A percentile compares a stretch with the other conserved stretches of the same genome.
Evolutionary conservation across 352 stramenopile species (phyloP).

Genomic region (Phytophthora fragariae): DNA sequence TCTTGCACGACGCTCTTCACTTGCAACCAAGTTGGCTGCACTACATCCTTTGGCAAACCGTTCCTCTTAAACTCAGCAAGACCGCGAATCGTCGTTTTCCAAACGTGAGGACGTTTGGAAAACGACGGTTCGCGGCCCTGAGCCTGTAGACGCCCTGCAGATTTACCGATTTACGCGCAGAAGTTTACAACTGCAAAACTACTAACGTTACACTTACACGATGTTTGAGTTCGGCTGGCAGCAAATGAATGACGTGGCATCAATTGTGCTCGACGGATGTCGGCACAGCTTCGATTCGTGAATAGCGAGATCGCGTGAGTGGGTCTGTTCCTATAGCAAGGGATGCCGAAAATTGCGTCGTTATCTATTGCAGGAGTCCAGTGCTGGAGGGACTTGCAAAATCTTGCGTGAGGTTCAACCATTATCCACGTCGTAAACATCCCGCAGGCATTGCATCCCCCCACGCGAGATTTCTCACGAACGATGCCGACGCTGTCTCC

Average conservation of each 20-base stretch:
- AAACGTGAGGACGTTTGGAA: background rate
- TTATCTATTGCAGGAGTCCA: background rate
- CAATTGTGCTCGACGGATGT: too few species aligned
- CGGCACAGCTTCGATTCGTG: background rate
- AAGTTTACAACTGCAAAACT: too few species aligned
- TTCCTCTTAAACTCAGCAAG: too few species aligned
- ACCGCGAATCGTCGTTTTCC: too few species aligned
- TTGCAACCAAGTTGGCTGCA: too few species aligned
- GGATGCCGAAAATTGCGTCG: too few species aligned
- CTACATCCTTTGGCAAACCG: too few species aligned
- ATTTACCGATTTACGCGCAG: background rate
- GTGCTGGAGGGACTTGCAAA: background rate
- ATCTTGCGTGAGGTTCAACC: background rate
- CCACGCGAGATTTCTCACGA: background rate
- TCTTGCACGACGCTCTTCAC: too few species aligned
- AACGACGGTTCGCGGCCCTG: background rate
- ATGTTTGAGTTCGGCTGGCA: too few species aligned
- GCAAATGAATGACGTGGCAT: too few species aligned
- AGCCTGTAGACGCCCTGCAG: background rate
- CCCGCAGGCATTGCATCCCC: background rate
- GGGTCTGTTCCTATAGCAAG: background rate
- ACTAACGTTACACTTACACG: too few species aligned
- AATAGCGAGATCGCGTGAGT: background rate
- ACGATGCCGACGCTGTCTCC: conserved; percentile 15
- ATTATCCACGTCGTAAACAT: background rate